A percentile compares a stretch with the other conserved stretches of the same genome.
Evolutionary conservation across 208 protist species (phyloP).

Genomic region (Angomonas deanei): DNA sequence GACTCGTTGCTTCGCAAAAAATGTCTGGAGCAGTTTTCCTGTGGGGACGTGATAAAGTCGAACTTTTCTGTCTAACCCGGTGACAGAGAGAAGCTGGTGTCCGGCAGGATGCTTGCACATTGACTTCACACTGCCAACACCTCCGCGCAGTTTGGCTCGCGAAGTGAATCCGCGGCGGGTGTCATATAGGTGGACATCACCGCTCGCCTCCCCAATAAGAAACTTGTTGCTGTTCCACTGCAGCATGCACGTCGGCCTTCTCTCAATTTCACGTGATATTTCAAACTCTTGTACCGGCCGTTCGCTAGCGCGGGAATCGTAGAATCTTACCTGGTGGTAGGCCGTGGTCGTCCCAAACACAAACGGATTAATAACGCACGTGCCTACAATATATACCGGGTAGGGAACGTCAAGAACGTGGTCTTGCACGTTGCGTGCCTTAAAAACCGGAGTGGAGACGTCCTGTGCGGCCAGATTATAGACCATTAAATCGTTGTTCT

Average conservation of each 20-base stretch:
- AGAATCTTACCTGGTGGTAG: slow-evolving; percentile 82
- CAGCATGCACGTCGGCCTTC: slow-evolving; percentile 64
- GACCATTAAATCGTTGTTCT: slow-evolving; percentile 66
- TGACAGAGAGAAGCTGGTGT: slow-evolving; percentile 69
- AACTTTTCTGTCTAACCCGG: slow-evolving; percentile 73
- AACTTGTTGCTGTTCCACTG: slow-evolving; percentile 88
- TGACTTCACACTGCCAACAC: slow-evolving; percentile 75
- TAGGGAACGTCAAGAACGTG: slow-evolving; percentile 75
- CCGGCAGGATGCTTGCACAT: slow-evolving; percentile 81
- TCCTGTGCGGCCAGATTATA: slow-evolving; percentile 55
- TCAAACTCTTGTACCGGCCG: slow-evolving; percentile 78
- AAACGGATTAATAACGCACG: slow-evolving; percentile 72
- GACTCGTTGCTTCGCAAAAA: slow-evolving; percentile 70
- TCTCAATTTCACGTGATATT: slow-evolving; percentile 72
- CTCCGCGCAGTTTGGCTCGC: slow-evolving; percentile 69
- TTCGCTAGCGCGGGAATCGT: slow-evolving; percentile 67
- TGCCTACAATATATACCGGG: slow-evolving; percentile 63
- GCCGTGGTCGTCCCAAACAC: slow-evolving; percentile 70
- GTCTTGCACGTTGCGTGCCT: slow-evolving; percentile 55
- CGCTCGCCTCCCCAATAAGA: slow-evolving; percentile 76
- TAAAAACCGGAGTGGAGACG: slow-evolving; percentile 41
- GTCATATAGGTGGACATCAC: slow-evolving; percentile 82
- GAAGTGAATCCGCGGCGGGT: slow-evolving; percentile 80
- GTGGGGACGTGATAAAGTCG: slow-evolving; percentile 80
- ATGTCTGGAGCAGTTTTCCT: slow-evolving; percentile 60